These are phyloP conservation scores for Pseudozyma thailandica DNA, from an alignment of 1,284 basidiomycete genomes.

Conservation along the genomic window DNA sequence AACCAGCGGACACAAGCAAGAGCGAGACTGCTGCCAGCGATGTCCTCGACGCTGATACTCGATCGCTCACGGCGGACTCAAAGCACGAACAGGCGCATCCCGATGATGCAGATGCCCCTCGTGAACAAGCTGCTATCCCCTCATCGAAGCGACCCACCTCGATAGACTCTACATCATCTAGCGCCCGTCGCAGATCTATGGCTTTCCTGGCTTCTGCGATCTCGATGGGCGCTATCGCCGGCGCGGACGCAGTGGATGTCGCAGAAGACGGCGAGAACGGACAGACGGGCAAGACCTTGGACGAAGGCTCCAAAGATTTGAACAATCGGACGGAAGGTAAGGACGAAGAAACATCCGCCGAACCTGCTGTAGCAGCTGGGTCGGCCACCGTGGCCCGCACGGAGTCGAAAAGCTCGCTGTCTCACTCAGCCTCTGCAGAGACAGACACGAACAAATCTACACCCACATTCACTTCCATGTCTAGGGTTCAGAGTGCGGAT, in stretches of 20 bases:
- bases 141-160: constrained; percentile 23
- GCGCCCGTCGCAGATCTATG: constrained; percentile 23
- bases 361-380: too few relatives aligned
- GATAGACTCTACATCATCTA: constrained; percentile 39
- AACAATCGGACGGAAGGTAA: not conserved
- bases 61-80: constrained; percentile 6
- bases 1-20: not conserved
- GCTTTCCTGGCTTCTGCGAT: constrained; percentile 49
- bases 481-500: constrained; percentile 9
- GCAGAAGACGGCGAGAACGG: not conserved
- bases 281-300: not conserved
- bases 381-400: constrained; percentile 1
- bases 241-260: not conserved
- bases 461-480: constrained; percentile 4
- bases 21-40: not conserved
- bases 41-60: not conserved
- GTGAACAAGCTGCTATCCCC: not conserved
- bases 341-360: too few relatives aligned
- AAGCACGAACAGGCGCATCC: not conserved
- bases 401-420: not conserved
- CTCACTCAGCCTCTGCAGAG: too few relatives aligned
- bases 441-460: not conserved
- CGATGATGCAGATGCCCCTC: not conserved
- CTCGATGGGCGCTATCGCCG: constrained; percentile 40
- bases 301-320: too few relatives aligned